Evolutionary conservation across 345 rosid species (phyloP).

Genomic region (Eutrema japonicum): DNA sequence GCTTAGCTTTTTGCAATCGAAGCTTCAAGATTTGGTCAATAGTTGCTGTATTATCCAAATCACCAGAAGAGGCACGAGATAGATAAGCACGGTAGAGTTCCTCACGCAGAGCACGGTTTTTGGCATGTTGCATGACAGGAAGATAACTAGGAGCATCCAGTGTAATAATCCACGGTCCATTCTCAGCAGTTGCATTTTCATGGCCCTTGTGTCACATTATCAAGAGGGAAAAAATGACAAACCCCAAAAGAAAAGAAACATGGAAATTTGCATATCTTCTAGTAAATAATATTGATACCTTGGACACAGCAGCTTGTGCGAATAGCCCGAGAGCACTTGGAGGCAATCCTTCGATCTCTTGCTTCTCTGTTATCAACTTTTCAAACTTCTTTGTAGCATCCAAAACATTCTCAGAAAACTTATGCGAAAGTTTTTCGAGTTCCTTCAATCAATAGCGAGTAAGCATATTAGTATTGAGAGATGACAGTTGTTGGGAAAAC

Average conservation of each 20-base stretch:
- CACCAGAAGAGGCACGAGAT: constrained; percentile 78
- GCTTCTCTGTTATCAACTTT: constrained; percentile 74
- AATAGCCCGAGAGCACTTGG: constrained; percentile 81
- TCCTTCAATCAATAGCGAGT: constrained; percentile 53
- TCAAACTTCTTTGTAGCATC: constrained; percentile 92
- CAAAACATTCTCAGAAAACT: constrained; percentile 80
- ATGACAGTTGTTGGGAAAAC: not conserved
- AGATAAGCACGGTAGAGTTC: constrained; percentile 77
- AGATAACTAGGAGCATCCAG: constrained; percentile 80
- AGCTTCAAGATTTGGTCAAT: constrained; percentile 81
- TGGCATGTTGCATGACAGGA: constrained; percentile 88
- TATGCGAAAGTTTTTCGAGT: constrained; percentile 71
- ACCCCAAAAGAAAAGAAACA: not conserved
- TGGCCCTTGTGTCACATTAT: constrained; percentile 58
- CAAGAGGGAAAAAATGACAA: constrained; percentile 6
- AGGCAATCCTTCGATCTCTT: constrained; percentile 83
- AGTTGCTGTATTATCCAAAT: constrained; percentile 71
- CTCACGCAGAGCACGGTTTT: constrained; percentile 77
- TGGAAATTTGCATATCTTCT: not conserved
- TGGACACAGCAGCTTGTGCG: constrained; percentile 85
- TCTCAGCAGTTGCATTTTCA: constrained; percentile 78
- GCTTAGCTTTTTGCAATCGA: constrained; percentile 78
- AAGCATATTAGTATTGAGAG: constrained; percentile 26
- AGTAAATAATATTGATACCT: constrained; percentile 49
- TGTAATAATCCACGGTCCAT: constrained; percentile 88